Percentiles rank a stretch among this genome's conserved stretches.
phyloP scores from a whole-genome alignment of 2,329 filamentous ascomycete genomes.

The Simplicillium aogashimaense region DNA sequence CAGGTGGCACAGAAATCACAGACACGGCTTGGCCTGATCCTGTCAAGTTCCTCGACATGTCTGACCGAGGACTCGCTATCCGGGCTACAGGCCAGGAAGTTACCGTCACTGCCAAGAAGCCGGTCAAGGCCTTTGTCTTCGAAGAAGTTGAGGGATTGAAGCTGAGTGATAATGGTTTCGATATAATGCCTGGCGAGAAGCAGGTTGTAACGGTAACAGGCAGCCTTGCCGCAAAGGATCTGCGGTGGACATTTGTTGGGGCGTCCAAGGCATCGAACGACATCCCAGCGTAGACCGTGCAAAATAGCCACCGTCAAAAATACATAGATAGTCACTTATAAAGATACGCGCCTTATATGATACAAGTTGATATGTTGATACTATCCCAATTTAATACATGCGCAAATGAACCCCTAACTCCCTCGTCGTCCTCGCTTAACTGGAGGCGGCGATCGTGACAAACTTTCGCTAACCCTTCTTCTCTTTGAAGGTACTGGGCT shows the following conservation, averaged over 20 bases:
- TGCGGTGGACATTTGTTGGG: conserved; percentile 7
- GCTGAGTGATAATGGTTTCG: conserved; percentile 44
- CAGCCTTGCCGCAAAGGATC: neutral
- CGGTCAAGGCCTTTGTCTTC: conserved; percentile 43
- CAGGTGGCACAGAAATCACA: conserved; percentile 26
- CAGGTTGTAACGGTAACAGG: conserved; percentile 37
- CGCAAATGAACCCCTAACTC: too few relatives aligned
- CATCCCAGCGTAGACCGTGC: neutral
- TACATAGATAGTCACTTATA: too few relatives aligned
- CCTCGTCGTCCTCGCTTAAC: conserved; percentile 11
- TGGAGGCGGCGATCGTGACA: conserved; percentile 14
- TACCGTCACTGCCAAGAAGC: conserved; percentile 24
- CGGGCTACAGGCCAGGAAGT: conserved; percentile 15
- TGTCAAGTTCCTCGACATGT: conserved; percentile 42
- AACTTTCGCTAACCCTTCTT: conserved; percentile 11
- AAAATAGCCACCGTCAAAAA: too few relatives aligned
- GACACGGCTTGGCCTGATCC: conserved; percentile 47
- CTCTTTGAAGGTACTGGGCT: conserved; percentile 10
- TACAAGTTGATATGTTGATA: too few relatives aligned
- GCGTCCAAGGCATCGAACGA: conserved; percentile 42
- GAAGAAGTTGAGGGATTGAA: conserved; percentile 30
- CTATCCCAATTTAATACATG: too few relatives aligned
- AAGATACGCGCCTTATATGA: too few relatives aligned
- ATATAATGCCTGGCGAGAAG: conserved; percentile 36
- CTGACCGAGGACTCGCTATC: conserved; percentile 23